A percentile compares a stretch with the other conserved stretches of the same genome.
Evolutionary conservation across 345 rosid genomes (phyloP).

Genomic region (Salix viminalis): DNA sequence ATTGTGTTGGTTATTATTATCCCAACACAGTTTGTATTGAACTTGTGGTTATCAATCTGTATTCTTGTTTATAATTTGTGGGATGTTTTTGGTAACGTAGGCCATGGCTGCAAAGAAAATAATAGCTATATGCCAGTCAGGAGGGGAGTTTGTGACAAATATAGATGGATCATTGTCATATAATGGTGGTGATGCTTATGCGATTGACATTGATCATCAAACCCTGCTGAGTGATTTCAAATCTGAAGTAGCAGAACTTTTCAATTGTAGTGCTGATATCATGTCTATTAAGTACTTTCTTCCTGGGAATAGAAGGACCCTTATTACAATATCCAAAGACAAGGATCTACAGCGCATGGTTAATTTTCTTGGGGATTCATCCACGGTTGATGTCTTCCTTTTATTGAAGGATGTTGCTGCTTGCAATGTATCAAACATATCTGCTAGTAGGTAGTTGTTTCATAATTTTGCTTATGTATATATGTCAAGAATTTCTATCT

Average conservation of each 20-base stretch:
- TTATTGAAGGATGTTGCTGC: conserved; percentile 55
- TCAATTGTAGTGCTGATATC: conserved; percentile 43
- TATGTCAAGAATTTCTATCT: too few species aligned
- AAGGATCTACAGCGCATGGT: conserved; percentile 85
- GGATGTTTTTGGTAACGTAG: conserved; percentile 9
- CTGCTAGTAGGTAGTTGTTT: conserved; percentile 60
- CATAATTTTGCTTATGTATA: neutral
- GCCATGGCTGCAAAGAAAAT: conserved; percentile 73
- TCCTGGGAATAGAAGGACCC: conserved; percentile 84
- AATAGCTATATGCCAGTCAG: conserved; percentile 91
- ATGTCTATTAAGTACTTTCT: conserved; percentile 80
- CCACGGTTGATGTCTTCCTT: conserved; percentile 61
- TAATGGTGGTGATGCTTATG: conserved; percentile 82
- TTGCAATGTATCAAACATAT: conserved; percentile 49
- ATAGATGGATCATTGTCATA: conserved; percentile 66
- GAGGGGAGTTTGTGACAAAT: conserved; percentile 68
- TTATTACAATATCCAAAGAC: conserved; percentile 80
- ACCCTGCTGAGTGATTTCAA: conserved; percentile 60
- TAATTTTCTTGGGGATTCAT: conserved; percentile 61
- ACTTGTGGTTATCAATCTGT: neutral
- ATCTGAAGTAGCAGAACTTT: conserved; percentile 77
- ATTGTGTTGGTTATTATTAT: too few species aligned
- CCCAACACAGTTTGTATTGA: neutral
- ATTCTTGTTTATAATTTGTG: neutral
- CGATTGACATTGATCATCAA: conserved; percentile 60